A percentile compares a stretch with the other conserved stretches of the same genome.
phyloP scores from a whole-genome alignment of 179 eudicot species.

The Corrigiola litoralis region DNA sequence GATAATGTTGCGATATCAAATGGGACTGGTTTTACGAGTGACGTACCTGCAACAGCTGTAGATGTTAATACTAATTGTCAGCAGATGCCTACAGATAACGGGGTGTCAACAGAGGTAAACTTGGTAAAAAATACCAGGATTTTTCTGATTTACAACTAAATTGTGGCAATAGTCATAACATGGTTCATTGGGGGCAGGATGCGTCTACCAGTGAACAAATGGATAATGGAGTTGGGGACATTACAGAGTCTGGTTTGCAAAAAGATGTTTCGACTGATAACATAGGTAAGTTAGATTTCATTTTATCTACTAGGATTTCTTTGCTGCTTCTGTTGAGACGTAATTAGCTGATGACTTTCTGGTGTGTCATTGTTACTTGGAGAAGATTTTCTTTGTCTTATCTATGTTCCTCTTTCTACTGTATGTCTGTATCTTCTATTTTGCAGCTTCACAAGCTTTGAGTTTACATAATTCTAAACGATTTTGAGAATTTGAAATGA shows the following conservation, averaged over 20 bases:
- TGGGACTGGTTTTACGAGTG: constrained; percentile 18
- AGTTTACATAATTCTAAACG: too few species aligned
- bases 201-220: constrained; percentile 23
- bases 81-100: constrained; percentile 21
- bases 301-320: background rate
- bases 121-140: too few species aligned
- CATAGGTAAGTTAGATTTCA: constrained; percentile 28
- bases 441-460: too few species aligned
- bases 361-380: background rate
- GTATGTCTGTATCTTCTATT: too few species aligned
- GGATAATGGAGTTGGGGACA: constrained; percentile 13
- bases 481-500: too few species aligned
- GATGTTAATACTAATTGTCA: constrained; percentile 13
- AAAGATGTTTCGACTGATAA: constrained; percentile 15
- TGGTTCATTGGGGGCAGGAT: constrained; percentile 24
- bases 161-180: background rate
- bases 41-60: constrained; percentile 9
- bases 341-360: too few species aligned
- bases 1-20: constrained; percentile 13
- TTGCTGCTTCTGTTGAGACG: background rate
- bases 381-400: background rate
- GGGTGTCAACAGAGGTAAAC: constrained; percentile 20
- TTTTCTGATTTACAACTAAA: background rate
- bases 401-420: too few species aligned
- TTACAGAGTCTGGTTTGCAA: constrained; percentile 15